Conservation (phyloP, 257 asterid species). For the Petunia secreta region DNA sequence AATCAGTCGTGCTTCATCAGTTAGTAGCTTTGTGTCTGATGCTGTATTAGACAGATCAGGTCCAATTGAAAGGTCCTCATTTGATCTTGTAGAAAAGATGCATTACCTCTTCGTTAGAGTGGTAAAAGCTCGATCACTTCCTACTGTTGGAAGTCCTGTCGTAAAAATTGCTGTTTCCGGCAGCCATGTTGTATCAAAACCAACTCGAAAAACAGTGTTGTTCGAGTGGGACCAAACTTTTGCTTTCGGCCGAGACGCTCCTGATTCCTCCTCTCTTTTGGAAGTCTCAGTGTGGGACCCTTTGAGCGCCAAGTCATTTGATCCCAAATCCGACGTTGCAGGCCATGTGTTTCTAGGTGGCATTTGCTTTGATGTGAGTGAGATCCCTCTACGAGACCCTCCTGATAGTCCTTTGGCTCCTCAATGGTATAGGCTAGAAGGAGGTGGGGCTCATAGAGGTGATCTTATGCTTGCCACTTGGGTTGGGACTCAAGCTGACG, state of each 20-base stretch:
- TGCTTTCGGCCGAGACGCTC: conserved; percentile 65
- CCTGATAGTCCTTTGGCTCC: conserved; percentile 92
- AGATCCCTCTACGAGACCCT: conserved; percentile 87
- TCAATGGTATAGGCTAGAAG: conserved; percentile 91
- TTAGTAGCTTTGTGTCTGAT: conserved; percentile 73
- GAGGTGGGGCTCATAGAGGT: conserved; percentile 83
- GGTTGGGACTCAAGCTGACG: conserved; percentile 94
- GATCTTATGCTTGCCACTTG: conserved; percentile 95
- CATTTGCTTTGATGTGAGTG: conserved; percentile 80
- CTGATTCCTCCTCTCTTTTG: conserved; percentile 65
- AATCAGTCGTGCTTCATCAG: conserved; percentile 71
- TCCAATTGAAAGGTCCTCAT: conserved; percentile 64
- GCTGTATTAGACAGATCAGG: conserved; percentile 50
- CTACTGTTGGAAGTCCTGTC: conserved; percentile 69
- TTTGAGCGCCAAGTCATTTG: conserved; percentile 23
- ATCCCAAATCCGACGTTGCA: conserved; percentile 40
- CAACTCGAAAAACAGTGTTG: conserved; percentile 59
- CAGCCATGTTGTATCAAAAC: conserved; percentile 65
- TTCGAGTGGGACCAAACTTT: conserved; percentile 92
- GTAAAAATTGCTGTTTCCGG: conserved; percentile 73
- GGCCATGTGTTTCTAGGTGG: conserved; percentile 80
- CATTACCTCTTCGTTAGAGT: conserved; percentile 78
- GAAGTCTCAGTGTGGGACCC: conserved; percentile 92
- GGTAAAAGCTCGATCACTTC: conserved; percentile 77
- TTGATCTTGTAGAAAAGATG: conserved; percentile 90